These are phyloP conservation scores for Metschnikowia continentalis DNA, from an alignment of 805 yeast genomes.

Conservation along the genomic window DNA sequence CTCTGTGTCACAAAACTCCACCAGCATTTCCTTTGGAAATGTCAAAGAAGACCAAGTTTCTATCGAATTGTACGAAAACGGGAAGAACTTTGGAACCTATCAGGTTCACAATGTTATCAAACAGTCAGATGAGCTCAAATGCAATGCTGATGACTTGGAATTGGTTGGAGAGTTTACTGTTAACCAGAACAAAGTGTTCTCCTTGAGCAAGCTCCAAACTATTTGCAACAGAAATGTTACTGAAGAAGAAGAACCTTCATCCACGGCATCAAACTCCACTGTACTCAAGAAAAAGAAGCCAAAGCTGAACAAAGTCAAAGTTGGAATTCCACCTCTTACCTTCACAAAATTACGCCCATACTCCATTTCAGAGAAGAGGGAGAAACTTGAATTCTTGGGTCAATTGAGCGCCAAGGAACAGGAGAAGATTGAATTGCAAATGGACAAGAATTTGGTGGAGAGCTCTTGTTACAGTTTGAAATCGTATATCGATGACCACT, in stretches of 20 bases:
- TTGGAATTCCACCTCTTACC: constrained; percentile 45
- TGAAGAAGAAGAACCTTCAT: constrained; percentile 11
- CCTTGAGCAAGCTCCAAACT: constrained; percentile 41
- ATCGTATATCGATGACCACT: constrained; percentile 51
- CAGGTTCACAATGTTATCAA: constrained; percentile 22
- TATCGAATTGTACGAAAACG: constrained; percentile 38
- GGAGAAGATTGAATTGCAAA: constrained; percentile 51
- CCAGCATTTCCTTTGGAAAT: constrained; percentile 36
- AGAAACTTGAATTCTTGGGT: constrained; percentile 45
- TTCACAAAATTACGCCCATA: constrained; percentile 37
- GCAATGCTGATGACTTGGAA: constrained; percentile 30
- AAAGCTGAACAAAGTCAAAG: constrained; percentile 17
- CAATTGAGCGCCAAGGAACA: constrained; percentile 53
- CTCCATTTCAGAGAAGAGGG: constrained; percentile 37
- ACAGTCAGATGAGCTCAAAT: constrained; percentile 34
- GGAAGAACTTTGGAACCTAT: constrained; percentile 28
- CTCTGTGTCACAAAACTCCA: constrained; percentile 29
- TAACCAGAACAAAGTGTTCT: constrained; percentile 48
- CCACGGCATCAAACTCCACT: constrained; percentile 10
- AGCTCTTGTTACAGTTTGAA: constrained; percentile 67
- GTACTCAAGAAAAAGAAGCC: constrained; percentile 17
- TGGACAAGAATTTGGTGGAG: constrained; percentile 66
- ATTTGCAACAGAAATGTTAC: constrained; percentile 31
- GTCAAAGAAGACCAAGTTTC: constrained; percentile 26
- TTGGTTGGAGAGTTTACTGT: constrained; percentile 42